These are phyloP conservation scores for Peterozyma toletana DNA, from an alignment of 805 yeast species.

Conservation along the genomic window DNA sequence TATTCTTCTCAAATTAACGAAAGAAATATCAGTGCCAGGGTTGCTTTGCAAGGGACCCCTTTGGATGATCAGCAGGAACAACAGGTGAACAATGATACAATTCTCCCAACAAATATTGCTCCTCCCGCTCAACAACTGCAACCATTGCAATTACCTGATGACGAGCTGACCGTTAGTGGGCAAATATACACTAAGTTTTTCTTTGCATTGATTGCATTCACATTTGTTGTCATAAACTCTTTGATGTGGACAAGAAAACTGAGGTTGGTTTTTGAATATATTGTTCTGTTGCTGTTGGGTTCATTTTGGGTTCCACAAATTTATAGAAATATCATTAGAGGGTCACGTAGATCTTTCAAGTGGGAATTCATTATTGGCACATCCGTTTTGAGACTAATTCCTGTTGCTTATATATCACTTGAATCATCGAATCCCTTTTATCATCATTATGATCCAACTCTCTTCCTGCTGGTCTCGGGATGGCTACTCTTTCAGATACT, in stretches of 20 bases:
- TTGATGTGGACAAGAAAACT: slow-evolving; percentile 54
- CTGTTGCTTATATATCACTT: slow-evolving; percentile 56
- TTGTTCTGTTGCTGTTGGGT: slow-evolving; percentile 42
- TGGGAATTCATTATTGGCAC: slow-evolving; percentile 77
- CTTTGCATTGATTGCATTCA: slow-evolving; percentile 42
- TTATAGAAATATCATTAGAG: slow-evolving; percentile 65
- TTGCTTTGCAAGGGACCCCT: slow-evolving; percentile 55
- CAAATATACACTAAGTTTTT: slow-evolving; percentile 51
- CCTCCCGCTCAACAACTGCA: slow-evolving; percentile 15
- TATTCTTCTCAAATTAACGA: slow-evolving; percentile 69
- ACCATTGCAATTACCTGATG: slow-evolving; percentile 25
- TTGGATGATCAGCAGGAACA: slow-evolving; percentile 24
- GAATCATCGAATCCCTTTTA: slow-evolving; percentile 52
- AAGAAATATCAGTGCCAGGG: slow-evolving; percentile 56
- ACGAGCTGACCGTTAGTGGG: slow-evolving; percentile 51
- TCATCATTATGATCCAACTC: slow-evolving; percentile 54
- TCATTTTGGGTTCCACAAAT: slow-evolving; percentile 90
- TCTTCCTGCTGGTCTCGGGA: slow-evolving; percentile 34
- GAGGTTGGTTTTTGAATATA: slow-evolving; percentile 51
- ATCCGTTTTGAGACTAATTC: slow-evolving; percentile 53
- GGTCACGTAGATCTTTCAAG: slow-evolving; percentile 55
- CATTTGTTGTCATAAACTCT: slow-evolving; percentile 51
- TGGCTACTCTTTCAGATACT: slow-evolving; percentile 61
- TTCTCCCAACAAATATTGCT: slow-evolving; percentile 14
- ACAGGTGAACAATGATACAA: slow-evolving; percentile 9